Conservation (phyloP, 1,284 basidiomycete genomes). For the Microbotryum violaceum region DNA sequence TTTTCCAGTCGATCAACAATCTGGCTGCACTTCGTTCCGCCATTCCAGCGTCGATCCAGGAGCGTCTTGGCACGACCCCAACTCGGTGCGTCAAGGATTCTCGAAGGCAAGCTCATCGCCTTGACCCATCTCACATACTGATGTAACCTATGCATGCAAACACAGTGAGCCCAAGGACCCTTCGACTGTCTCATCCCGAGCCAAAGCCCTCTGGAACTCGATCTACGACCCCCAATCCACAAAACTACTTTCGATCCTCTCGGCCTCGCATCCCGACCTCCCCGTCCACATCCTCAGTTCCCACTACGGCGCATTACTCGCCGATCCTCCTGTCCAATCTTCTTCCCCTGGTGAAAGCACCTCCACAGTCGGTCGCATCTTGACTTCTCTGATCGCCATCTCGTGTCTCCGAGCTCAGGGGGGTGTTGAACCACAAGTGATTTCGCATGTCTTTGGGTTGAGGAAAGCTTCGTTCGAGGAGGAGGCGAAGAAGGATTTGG, state of each 20-base stretch:
- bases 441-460: conserved; percentile 85
- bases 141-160: neutral
- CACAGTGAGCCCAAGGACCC: conserved; percentile 3
- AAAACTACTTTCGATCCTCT: conserved; percentile 83
- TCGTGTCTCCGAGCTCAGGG: conserved; percentile 79
- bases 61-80: conserved; percentile 56
- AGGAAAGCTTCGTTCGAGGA: conserved; percentile 56
- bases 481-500: conserved; percentile 49
- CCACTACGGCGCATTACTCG: conserved; percentile 75
- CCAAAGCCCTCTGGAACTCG: conserved; percentile 64
- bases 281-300: conserved; percentile 84
- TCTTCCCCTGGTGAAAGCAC: conserved; percentile 40
- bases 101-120: conserved; percentile 1
- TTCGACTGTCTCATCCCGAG: conserved; percentile 2
- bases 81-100: conserved; percentile 51
- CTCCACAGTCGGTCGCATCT: conserved; percentile 49
- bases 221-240: conserved; percentile 85
- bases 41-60: conserved; percentile 69
- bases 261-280: conserved; percentile 59
- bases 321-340: conserved; percentile 54
- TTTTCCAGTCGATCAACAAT: conserved; percentile 64
- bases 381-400: conserved; percentile 82
- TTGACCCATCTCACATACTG: conserved; percentile 5
- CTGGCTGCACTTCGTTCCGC: conserved; percentile 65
- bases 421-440: conserved; percentile 82